Percentiles rank a stretch among this genome's conserved stretches.
Conservation (phyloP, 352 stramenopile genomes). For the Phytophthora lateralis region DNA sequence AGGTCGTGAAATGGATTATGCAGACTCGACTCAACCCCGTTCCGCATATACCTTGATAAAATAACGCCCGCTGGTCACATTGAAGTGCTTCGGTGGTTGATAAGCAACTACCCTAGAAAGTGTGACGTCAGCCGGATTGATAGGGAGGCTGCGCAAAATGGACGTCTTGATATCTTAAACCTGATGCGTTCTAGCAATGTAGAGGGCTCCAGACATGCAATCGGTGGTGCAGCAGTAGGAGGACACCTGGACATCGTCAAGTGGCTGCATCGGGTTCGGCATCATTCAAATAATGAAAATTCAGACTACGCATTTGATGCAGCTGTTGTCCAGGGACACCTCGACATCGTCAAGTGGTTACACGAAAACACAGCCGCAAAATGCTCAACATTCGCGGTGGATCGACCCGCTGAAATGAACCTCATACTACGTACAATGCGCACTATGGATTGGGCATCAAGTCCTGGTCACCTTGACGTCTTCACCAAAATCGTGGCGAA, state of each 20-base stretch:
- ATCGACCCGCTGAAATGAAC: neutral
- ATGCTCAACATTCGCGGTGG: neutral
- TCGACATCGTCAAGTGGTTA: constrained; percentile 6
- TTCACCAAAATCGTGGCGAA: neutral
- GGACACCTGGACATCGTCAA: constrained; percentile 2
- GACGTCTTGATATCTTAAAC: neutral
- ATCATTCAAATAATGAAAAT: neutral
- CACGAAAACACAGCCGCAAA: neutral
- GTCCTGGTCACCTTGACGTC: neutral
- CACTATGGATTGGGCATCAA: neutral
- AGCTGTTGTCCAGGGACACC: neutral
- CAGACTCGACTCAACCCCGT: neutral
- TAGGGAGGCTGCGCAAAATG: neutral
- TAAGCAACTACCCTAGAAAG: neutral
- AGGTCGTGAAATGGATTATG: neutral
- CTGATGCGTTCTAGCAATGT: neutral
- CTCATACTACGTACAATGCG: neutral
- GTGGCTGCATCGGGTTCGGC: neutral
- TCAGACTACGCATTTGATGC: neutral
- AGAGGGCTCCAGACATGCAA: neutral
- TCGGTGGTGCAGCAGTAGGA: neutral
- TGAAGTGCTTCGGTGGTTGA: neutral
- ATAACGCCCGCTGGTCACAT: neutral
- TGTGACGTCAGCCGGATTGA: neutral
- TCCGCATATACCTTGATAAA: neutral